Conservation (phyloP, 345 rosid species). For the Salix exigua region DNA sequence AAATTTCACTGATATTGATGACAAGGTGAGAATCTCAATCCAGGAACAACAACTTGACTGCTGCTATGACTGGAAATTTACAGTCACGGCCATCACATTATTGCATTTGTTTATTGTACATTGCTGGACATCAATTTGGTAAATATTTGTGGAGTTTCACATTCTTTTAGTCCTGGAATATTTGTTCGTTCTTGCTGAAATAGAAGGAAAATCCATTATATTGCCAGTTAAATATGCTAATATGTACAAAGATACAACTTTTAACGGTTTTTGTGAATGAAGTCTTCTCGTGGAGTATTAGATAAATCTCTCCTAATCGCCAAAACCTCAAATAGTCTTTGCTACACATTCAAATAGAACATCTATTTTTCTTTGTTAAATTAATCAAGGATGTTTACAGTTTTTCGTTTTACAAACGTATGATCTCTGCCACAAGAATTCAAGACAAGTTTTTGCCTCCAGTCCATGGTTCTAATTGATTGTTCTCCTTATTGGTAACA, state of each 20-base stretch:
- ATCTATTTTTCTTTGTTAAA: neutral
- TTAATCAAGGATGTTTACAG: neutral
- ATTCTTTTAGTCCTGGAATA: neutral
- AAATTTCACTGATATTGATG: conserved; percentile 92
- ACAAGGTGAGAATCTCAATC: conserved; percentile 50
- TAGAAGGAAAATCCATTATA: neutral
- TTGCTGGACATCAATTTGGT: neutral
- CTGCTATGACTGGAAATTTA: neutral
- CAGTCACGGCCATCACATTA: neutral
- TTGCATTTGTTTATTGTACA: neutral
- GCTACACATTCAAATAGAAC: neutral
- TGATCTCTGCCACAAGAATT: neutral
- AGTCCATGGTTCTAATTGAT: neutral
- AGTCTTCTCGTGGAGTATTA: neutral
- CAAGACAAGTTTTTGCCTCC: neutral
- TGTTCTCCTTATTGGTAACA: neutral
- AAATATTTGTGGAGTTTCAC: neutral
- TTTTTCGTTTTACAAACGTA: neutral
- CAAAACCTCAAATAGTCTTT: neutral
- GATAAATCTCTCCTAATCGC: neutral
- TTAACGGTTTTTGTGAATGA: neutral
- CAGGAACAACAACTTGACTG: neutral
- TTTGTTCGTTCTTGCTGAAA: neutral
- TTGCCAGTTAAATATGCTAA: neutral
- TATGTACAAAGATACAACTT: neutral